Conservation (phyloP, 306 rosid genomes). For the Begonia masoniana region DNA sequence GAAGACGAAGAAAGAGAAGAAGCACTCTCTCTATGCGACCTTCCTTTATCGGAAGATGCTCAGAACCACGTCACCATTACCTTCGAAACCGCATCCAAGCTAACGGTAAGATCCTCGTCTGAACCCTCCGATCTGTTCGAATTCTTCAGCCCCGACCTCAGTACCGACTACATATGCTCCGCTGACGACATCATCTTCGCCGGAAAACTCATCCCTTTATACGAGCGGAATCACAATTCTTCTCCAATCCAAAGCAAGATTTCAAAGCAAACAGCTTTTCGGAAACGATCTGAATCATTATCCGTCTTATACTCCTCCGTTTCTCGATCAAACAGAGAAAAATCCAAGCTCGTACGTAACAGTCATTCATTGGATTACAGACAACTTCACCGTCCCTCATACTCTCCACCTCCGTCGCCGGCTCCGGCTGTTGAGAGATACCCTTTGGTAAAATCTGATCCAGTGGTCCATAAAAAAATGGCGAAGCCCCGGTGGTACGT, state of each 20-base stretch:
- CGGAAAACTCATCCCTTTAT: slow-evolving; percentile 42
- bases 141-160: neutral
- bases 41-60: slow-evolving; percentile 20
- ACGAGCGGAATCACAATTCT: slow-evolving; percentile 1
- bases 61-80: slow-evolving; percentile 8
- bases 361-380: slow-evolving; percentile 46
- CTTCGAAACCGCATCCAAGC: neutral
- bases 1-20: slow-evolving; percentile 17
- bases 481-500: slow-evolving; percentile 55
- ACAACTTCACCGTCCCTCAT: slow-evolving; percentile 17
- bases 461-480: slow-evolving; percentile 13
- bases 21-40: slow-evolving; percentile 48
- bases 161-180: neutral
- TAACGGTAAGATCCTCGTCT: neutral
- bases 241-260: neutral
- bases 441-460: slow-evolving; percentile 9
- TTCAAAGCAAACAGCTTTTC: slow-evolving; percentile 4
- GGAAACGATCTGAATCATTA: slow-evolving; percentile 38
- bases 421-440: slow-evolving; percentile 13
- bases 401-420: slow-evolving; percentile 13
- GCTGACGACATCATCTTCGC: slow-evolving; percentile 48
- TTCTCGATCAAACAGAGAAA: slow-evolving; percentile 31
- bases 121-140: slow-evolving; percentile 1
- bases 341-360: slow-evolving; percentile 27
- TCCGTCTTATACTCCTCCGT: slow-evolving; percentile 23